A percentile compares a stretch with the other conserved stretches of the same genome.
These are phyloP conservation scores for Fomitopsis serialis DNA, from an alignment of 768 basidiomycete species.

Conservation along the genomic window DNA sequence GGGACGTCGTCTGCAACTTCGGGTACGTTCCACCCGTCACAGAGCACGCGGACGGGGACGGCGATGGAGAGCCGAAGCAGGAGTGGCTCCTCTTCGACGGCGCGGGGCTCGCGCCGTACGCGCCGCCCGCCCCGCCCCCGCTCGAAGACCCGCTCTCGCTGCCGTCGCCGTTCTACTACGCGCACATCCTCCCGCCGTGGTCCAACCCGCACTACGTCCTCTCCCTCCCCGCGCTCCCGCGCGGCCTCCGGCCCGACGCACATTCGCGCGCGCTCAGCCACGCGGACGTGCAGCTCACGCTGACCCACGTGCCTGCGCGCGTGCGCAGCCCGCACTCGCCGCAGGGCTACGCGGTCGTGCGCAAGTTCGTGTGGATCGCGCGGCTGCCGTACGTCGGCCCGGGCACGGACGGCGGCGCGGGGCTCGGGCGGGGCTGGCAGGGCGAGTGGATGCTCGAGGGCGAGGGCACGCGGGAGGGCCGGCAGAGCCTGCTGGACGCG, in stretches of 20 bases:
- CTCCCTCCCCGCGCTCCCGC: constrained; percentile 24
- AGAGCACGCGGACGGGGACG: constrained; percentile 19
- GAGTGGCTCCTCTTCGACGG: constrained; percentile 77
- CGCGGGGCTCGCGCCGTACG: constrained; percentile 51
- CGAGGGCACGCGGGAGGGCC: constrained; percentile 68
- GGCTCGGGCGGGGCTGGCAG: constrained; percentile 62
- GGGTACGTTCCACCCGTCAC: constrained; percentile 57
- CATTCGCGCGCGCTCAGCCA: constrained; percentile 3
- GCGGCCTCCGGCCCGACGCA: constrained; percentile 28
- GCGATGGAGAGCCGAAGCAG: constrained; percentile 14
- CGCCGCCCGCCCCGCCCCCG: constrained; percentile 48
- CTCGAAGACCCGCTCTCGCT: constrained; percentile 53
- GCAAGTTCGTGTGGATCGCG: constrained; percentile 64
- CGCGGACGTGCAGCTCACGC: constrained; percentile 33
- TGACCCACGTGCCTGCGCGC: constrained; percentile 38
- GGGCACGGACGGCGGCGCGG: constrained; percentile 20
- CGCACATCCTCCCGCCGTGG: constrained; percentile 49
- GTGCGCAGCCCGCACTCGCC: constrained; percentile 61
- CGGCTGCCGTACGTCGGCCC: constrained; percentile 33
- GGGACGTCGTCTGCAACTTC: constrained; percentile 77
- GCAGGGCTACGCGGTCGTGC: constrained; percentile 52
- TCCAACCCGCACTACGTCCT: constrained; percentile 25
- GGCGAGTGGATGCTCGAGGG: constrained; percentile 81
- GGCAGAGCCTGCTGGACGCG: constrained; percentile 50
- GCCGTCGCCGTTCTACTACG: constrained; percentile 74